phyloP scores from a whole-genome alignment of 1,139 yeast genomes.

The Magnusiomyces paraingens region DNA sequence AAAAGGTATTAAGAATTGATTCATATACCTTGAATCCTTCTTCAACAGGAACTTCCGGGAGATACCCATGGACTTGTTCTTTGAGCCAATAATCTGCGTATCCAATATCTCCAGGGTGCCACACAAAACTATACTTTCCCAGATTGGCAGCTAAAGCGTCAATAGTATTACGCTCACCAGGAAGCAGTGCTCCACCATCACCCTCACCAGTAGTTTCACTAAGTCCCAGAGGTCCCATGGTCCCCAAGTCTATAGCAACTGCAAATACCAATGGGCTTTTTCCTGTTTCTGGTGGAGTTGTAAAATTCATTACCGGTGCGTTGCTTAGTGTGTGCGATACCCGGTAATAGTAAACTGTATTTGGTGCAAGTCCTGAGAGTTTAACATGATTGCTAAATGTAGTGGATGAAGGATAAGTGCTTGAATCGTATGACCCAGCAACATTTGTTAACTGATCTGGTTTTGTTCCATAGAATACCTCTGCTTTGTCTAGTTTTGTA shows the following conservation, averaged over 20 bases:
- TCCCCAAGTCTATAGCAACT: slow-evolving; percentile 27
- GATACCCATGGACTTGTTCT: slow-evolving; percentile 22
- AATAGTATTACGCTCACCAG: slow-evolving; percentile 22
- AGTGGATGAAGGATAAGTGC: slow-evolving; percentile 25
- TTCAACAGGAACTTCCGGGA: slow-evolving; percentile 15
- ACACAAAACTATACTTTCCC: slow-evolving; percentile 24
- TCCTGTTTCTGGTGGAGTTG: slow-evolving; percentile 22
- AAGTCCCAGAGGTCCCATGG: slow-evolving; percentile 25
- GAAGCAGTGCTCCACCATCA: slow-evolving; percentile 19
- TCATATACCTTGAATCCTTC: slow-evolving; percentile 21
- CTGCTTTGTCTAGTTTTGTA: slow-evolving; percentile 19
- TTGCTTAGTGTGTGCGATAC: slow-evolving; percentile 14
- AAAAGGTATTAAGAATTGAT: slow-evolving; percentile 23
- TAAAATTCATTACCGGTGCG: slow-evolving; percentile 19
- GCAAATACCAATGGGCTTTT: slow-evolving; percentile 20
- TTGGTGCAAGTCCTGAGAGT: slow-evolving; percentile 24
- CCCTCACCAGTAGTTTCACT: slow-evolving; percentile 18
- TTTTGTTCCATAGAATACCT: slow-evolving; percentile 25
- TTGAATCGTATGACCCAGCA: slow-evolving; percentile 22
- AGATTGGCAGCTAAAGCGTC: slow-evolving; percentile 22
- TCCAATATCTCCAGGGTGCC: slow-evolving; percentile 31
- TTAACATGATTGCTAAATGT: slow-evolving; percentile 30
- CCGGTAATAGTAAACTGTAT: slow-evolving; percentile 28
- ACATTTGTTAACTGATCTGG: slow-evolving; percentile 19
- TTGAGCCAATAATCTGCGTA: slow-evolving; percentile 30